Evolutionary conservation across 768 basidiomycete species (phyloP), one percentile per base, ranked within the genome.

Genomic region (Leccinum fibrillosum): DNA sequence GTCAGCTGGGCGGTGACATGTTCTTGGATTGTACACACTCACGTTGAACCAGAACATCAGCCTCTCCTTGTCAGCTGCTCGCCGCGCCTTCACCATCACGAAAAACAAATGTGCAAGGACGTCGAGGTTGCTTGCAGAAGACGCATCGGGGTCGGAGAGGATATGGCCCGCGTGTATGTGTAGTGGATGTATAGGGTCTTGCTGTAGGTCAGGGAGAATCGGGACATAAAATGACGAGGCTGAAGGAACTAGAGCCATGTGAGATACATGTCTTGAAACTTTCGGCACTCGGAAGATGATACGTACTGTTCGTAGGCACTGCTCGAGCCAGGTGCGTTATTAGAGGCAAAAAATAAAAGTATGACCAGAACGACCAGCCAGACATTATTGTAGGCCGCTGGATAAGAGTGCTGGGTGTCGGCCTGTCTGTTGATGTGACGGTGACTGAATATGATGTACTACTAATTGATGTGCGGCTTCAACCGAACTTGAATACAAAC

Each of bases 31-130:
- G 23, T 25, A 42, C 17, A 28, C 17, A 72, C 86, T 67, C 67
- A 92, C 94, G 74, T 98, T 98, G 69, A 98, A 94, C 97, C 97
- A 99, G 67, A 98, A 92, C 66, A 98, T 82, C 9, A 98, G 74
- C 35, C 96, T 78, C 71, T 94, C 88, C 72, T 83, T 92, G 68
- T 98, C 96, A n/a, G 94, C 93, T 19, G 79, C 79, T 60, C 92
- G 82, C 54, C 93, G 80, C 50, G 94, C 92, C 73, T 94, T 92
- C 42, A 94, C 78, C 75, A 98, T 80, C 57, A 96, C 85, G 71
- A 98, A 99, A 78, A 83, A 96, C 10, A 94, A 69, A 69, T 95
- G 92, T 1, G 92, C 79, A 8, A 85, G 85, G 34, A 90, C 79
- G 56, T 86, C 82, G n/a, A 81, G 85, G 26, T 73, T 66, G 5